These are phyloP conservation scores for Euptelea pleiosperma DNA, from an alignment of 164 flowering plant species.

Conservation along the genomic window DNA sequence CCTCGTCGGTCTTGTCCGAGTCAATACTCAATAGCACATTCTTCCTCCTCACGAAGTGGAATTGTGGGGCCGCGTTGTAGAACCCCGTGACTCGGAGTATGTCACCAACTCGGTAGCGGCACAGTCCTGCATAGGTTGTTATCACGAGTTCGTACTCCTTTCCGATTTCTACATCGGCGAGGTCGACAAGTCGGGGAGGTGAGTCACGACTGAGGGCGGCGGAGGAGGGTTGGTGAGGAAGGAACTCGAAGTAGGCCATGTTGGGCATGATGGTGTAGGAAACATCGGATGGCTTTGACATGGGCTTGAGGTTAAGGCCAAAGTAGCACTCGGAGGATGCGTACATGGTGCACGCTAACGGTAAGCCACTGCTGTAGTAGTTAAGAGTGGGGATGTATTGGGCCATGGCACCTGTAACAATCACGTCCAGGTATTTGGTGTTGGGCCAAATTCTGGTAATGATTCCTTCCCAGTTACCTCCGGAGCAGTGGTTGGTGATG, in stretches of 20 bases:
- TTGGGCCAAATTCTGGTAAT: conserved; percentile 77
- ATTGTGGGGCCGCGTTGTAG: conserved; percentile 66
- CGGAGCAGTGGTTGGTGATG: conserved; percentile 40
- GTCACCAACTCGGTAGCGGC: conserved; percentile 71
- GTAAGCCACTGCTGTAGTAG: conserved; percentile 61
- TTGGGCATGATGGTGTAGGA: conserved; percentile 79
- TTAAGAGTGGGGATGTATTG: conserved; percentile 75
- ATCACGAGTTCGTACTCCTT: conserved; percentile 70
- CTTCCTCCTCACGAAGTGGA: conserved; percentile 56
- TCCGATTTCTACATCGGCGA: conserved; percentile 56
- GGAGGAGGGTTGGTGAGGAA: conserved; percentile 34
- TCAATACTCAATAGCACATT: conserved; percentile 73
- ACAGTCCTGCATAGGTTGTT: conserved; percentile 64
- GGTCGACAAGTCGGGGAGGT: conserved; percentile 41
- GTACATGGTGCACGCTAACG: conserved; percentile 70
- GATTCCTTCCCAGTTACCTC: conserved; percentile 58
- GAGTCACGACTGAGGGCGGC: conserved; percentile 12
- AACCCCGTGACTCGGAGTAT: conserved; percentile 59
- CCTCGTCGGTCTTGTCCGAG: conserved; percentile 76
- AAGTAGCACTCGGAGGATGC: conserved; percentile 83
- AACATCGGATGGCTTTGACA: conserved; percentile 60
- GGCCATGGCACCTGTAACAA: conserved; percentile 85
- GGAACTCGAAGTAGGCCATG: conserved; percentile 77
- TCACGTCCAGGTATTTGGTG: conserved; percentile 74
- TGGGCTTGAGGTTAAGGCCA: conserved; percentile 64